These are phyloP conservation scores for Cicer judaicum DNA, from an alignment of 306 rosid genomes.

Conservation along the genomic window DNA sequence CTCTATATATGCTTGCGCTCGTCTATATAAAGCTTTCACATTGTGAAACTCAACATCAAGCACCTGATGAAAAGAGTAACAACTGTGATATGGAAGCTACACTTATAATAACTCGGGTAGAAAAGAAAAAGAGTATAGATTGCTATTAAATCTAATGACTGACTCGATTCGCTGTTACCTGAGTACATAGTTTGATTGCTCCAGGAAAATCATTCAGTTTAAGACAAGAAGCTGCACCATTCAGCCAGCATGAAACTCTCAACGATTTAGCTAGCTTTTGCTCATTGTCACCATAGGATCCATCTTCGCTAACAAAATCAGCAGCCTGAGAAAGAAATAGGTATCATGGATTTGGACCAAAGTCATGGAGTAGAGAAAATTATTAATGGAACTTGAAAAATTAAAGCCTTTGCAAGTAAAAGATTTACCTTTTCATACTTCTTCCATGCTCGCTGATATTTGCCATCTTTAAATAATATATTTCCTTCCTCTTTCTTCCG, in stretches of 20 bases:
- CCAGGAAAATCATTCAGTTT: conserved; percentile 63
- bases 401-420: conserved; percentile 31
- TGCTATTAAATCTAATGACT: conserved; percentile 6
- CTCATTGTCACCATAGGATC: conserved; percentile 56
- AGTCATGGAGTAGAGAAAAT: not conserved
- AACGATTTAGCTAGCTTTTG: conserved; percentile 55
- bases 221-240: conserved; percentile 75
- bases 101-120: not conserved
- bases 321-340: conserved; percentile 55
- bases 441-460: conserved; percentile 60
- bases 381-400: conserved; percentile 14
- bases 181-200: conserved; percentile 67
- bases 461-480: conserved; percentile 55
- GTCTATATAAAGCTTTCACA: conserved; percentile 74
- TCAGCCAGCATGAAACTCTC: conserved; percentile 73
- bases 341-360: conserved; percentile 20
- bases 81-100: conserved; percentile 21
- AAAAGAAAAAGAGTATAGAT: conserved; percentile 1
- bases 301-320: conserved; percentile 66
- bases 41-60: conserved; percentile 65
- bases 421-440: conserved; percentile 66
- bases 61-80: conserved; percentile 52
- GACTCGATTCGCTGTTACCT: conserved; percentile 52
- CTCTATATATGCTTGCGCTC: conserved; percentile 68
- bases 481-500: conserved; percentile 81